A percentile compares a stretch with the other conserved stretches of the same genome.
phyloP scores from a whole-genome alignment of 352 stramenopile genomes.

The Phytophthora sojae region DNA sequence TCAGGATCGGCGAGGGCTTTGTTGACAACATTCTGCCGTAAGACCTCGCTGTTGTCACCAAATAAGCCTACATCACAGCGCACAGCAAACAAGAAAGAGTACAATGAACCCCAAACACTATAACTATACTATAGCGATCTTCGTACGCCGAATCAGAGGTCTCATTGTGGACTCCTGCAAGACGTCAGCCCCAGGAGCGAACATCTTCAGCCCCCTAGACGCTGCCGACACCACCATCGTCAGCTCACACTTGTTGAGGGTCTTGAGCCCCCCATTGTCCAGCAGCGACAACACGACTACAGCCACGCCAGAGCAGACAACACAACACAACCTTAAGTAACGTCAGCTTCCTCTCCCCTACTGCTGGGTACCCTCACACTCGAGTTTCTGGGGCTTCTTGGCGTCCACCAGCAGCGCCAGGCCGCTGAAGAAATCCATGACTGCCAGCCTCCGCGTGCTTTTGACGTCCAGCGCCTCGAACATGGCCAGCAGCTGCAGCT shows the following conservation, averaged over 20 bases:
- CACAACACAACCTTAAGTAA: background rate
- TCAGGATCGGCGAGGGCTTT: slow-evolving; percentile 73
- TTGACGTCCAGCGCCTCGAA: slow-evolving; percentile 52
- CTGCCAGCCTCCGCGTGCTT: slow-evolving; percentile 36
- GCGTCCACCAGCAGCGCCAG: slow-evolving; percentile 63
- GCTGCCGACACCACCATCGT: slow-evolving; percentile 62
- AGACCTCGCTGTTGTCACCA: slow-evolving; percentile 49
- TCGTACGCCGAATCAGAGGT: slow-evolving; percentile 58
- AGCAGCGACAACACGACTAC: slow-evolving; percentile 67
- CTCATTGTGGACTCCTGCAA: slow-evolving; percentile 42
- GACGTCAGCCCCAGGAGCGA: slow-evolving; percentile 47
- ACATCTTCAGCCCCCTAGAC: slow-evolving; percentile 58
- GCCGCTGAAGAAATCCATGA: slow-evolving; percentile 70
- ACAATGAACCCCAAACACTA: background rate
- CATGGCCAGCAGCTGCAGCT: slow-evolving; percentile 51
- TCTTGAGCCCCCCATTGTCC: slow-evolving; percentile 68
- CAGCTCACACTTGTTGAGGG: slow-evolving; percentile 68
- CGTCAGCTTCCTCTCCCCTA: too few relatives aligned
- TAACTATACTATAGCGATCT: background rate
- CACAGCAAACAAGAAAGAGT: background rate
- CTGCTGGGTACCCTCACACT: slow-evolving; percentile 44
- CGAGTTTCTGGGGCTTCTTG: slow-evolving; percentile 74
- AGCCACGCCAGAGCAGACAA: background rate
- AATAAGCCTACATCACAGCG: slow-evolving; percentile 47
- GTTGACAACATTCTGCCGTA: slow-evolving; percentile 50